phyloP scores from a whole-genome alignment of 2,329 filamentous ascomycete genomes.

The Colletotrichum sojae region DNA sequence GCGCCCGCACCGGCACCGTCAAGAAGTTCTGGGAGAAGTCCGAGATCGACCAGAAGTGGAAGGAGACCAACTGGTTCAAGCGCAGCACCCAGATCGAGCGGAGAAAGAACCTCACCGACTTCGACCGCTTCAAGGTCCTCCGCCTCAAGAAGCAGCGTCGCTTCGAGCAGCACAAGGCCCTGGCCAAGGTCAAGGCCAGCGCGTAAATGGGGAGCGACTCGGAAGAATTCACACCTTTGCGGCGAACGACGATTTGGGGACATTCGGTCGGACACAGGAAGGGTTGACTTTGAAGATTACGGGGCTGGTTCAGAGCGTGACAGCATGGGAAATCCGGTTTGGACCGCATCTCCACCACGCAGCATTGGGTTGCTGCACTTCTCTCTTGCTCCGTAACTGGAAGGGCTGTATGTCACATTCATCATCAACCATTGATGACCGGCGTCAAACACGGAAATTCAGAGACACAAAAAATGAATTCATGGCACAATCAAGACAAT shows the following conservation, averaged over 20 bases:
- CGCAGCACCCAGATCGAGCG: conserved; percentile 87
- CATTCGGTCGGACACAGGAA: conserved; percentile 32
- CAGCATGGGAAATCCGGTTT: conserved; percentile 53
- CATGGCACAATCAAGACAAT: conserved; percentile 44
- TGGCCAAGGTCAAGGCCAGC: conserved; percentile 91
- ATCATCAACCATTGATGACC: conserved; percentile 67
- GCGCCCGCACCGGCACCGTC: conserved; percentile 84
- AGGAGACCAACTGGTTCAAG: conserved; percentile 93
- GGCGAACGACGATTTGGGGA: conserved; percentile 20
- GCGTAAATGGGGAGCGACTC: conserved; percentile 68
- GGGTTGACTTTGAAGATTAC: conserved; percentile 41
- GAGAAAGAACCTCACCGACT: conserved; percentile 94
- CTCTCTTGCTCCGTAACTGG: conserved; percentile 69
- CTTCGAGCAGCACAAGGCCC: conserved; percentile 97
- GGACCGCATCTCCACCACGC: conserved; percentile 62
- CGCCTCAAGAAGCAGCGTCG: conserved; percentile 99
- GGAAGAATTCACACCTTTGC: conserved; percentile 28
- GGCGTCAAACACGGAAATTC: conserved; percentile 78
- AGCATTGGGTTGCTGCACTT: conserved; percentile 71
- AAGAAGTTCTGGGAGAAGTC: conserved; percentile 92
- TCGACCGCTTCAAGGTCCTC: conserved; percentile 99
- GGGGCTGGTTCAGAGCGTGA: conserved; percentile 43
- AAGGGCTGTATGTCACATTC: conserved; percentile 77
- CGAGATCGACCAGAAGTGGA: conserved; percentile 94
- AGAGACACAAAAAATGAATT: conserved; percentile 60